phyloP scores from a whole-genome alignment of 371 early-diverging fungal species.

The Dichotomocladium elegans region DNA sequence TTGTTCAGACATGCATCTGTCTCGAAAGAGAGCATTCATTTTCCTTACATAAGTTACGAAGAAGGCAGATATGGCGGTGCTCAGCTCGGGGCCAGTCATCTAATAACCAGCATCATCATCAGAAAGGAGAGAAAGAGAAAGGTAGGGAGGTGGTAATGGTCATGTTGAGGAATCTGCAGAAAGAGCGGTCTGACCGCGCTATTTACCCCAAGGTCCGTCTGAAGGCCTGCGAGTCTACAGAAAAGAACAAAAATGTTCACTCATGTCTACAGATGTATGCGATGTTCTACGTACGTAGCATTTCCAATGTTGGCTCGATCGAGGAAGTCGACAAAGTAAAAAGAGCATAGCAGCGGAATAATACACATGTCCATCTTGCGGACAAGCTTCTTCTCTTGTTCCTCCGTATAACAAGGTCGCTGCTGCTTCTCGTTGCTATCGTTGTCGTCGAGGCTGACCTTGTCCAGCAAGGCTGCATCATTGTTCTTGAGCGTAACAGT shows the following conservation, averaged over 20 bases:
- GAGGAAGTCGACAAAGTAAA: conserved; percentile 37
- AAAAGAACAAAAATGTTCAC: neutral
- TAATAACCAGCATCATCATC: too few species aligned
- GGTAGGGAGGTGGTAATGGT: too few species aligned
- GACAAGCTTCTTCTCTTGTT: conserved; percentile 24
- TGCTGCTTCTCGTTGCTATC: neutral
- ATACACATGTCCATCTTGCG: conserved; percentile 30
- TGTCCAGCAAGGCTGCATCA: neutral
- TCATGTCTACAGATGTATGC: neutral
- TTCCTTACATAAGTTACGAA: conserved; percentile 35
- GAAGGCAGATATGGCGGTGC: conserved; percentile 29
- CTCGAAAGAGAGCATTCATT: neutral
- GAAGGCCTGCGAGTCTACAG: conserved; percentile 17
- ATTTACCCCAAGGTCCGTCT: conserved; percentile 14
- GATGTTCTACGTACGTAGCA: conserved; percentile 12
- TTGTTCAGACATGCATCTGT: neutral
- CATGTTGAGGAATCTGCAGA: too few species aligned
- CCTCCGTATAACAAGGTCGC: neutral
- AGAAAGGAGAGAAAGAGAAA: too few species aligned
- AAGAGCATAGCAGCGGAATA: conserved; percentile 37
- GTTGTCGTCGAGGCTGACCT: neutral
- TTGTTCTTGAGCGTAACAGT: neutral
- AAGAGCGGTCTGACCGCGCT: too few species aligned
- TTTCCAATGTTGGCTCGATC: conserved; percentile 20
- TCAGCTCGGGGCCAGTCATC: conserved; percentile 19